Conservation (phyloP, 2,329 filamentous ascomycete genomes). For the Cadophora sp. region DNA sequence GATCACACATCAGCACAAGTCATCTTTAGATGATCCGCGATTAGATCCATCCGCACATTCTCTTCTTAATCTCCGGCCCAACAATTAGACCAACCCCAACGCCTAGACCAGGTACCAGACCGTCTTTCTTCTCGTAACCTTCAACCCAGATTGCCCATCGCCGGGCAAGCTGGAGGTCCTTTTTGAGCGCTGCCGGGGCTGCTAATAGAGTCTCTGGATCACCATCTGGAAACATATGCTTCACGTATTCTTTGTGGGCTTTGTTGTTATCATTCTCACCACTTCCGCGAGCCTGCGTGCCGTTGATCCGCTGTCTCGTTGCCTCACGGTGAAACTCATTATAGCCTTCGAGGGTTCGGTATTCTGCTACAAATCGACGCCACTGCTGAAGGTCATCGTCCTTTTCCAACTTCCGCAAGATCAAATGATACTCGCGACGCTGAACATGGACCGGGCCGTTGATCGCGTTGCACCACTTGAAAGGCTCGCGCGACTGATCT, state of each 20-base stretch:
- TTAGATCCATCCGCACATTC: constrained; percentile 23
- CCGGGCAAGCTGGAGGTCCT: background rate
- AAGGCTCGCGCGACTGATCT: background rate
- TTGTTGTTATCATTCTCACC: background rate
- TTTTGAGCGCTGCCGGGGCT: background rate
- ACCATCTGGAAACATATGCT: background rate
- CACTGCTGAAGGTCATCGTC: background rate
- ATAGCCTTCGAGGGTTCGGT: constrained; percentile 6
- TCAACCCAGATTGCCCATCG: background rate
- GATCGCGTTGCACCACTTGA: background rate
- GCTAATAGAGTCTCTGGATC: background rate
- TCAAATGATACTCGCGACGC: constrained; percentile 4
- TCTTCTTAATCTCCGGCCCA: constrained; percentile 25
- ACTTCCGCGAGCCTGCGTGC: background rate
- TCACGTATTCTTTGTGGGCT: background rate
- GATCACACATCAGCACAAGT: constrained; percentile 24
- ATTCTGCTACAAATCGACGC: background rate
- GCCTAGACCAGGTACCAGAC: background rate
- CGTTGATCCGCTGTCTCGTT: background rate
- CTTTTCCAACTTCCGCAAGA: background rate
- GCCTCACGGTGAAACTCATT: constrained; percentile 1
- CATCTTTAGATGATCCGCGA: constrained; percentile 18
- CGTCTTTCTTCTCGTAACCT: background rate
- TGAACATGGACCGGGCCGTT: background rate
- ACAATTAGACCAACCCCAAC: background rate